phyloP scores from a whole-genome alignment of 2,329 filamentous ascomycete species.

The Aspergillus sergii region DNA sequence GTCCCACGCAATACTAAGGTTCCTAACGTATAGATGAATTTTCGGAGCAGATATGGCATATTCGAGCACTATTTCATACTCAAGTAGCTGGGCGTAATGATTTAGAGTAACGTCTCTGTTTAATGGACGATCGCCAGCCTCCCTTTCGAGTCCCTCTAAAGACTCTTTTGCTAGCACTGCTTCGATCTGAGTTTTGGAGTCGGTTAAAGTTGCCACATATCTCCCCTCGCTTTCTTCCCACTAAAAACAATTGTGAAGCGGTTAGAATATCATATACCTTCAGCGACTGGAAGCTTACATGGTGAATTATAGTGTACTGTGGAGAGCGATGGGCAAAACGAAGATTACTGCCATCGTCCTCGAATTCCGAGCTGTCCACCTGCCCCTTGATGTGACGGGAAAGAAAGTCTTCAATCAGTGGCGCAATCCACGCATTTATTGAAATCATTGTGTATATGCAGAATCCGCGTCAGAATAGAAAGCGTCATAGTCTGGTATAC shows the following conservation, averaged over 20 bases:
- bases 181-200: conserved; percentile 37
- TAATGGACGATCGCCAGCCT: conserved; percentile 20
- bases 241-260: conserved; percentile 19
- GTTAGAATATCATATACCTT: conserved; percentile 6
- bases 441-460: conserved; percentile 28
- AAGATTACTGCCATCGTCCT: conserved; percentile 40
- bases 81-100: conserved; percentile 32
- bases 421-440: conserved; percentile 27
- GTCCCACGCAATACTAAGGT: conserved; percentile 28
- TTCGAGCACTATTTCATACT: conserved; percentile 40
- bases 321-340: conserved; percentile 26
- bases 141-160: conserved; percentile 23
- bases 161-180: conserved; percentile 33
- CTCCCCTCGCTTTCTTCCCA: conserved; percentile 26
- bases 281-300: conserved; percentile 26
- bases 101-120: conserved; percentile 27
- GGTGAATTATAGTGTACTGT: conserved; percentile 29
- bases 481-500: conserved; percentile 3
- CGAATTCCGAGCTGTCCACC: conserved; percentile 19
- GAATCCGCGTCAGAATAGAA: conserved; percentile 4
- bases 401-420: conserved; percentile 28
- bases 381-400: conserved; percentile 20
- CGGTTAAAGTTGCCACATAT: conserved; percentile 34
- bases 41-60: conserved; percentile 27
- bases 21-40: conserved; percentile 28